Evolutionary conservation across 1,284 basidiomycete species (phyloP).

Genomic region (Austropuccinia psidii): DNA sequence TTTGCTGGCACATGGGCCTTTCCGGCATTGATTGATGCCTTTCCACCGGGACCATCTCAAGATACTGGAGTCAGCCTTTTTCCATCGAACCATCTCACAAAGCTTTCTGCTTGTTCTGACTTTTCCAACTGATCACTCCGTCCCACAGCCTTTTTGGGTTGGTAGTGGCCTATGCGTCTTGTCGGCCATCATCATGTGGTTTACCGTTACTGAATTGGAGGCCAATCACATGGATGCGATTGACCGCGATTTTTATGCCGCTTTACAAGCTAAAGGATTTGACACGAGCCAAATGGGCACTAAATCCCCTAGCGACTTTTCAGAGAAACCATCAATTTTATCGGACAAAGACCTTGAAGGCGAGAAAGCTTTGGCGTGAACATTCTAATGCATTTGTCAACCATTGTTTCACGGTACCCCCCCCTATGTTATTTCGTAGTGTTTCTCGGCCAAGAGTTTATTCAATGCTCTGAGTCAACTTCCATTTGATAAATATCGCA

Average conservation of each 20-base stretch:
- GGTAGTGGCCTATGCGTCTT: slow-evolving; percentile 24
- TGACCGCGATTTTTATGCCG: slow-evolving; percentile 61
- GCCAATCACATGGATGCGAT: slow-evolving; percentile 26
- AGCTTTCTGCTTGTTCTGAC: neutral
- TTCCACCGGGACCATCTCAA: slow-evolving; percentile 20
- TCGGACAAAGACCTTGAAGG: neutral
- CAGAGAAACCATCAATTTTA: neutral
- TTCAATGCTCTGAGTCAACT: too few species aligned
- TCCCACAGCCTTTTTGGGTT: slow-evolving; percentile 33
- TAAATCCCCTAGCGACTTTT: slow-evolving; percentile 2
- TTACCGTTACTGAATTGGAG: slow-evolving; percentile 30
- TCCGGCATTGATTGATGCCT: slow-evolving; percentile 25
- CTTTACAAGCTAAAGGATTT: slow-evolving; percentile 66
- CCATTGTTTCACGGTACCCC: too few species aligned
- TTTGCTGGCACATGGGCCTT: slow-evolving; percentile 66
- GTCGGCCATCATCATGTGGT: slow-evolving; percentile 28
- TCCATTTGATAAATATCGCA: too few species aligned
- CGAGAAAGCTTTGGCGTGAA: too few species aligned
- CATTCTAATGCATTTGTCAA: too few species aligned
- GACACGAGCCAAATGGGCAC: slow-evolving; percentile 65
- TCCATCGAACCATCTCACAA: neutral
- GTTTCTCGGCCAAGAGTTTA: too few species aligned
- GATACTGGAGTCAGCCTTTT: slow-evolving; percentile 23
- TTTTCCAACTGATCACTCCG: neutral
- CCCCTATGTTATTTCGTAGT: too few species aligned